A percentile compares a stretch with the other conserved stretches of the same genome.
Conservation (phyloP, 352 stramenopile species). For the Globisporangium cederbergense region DNA sequence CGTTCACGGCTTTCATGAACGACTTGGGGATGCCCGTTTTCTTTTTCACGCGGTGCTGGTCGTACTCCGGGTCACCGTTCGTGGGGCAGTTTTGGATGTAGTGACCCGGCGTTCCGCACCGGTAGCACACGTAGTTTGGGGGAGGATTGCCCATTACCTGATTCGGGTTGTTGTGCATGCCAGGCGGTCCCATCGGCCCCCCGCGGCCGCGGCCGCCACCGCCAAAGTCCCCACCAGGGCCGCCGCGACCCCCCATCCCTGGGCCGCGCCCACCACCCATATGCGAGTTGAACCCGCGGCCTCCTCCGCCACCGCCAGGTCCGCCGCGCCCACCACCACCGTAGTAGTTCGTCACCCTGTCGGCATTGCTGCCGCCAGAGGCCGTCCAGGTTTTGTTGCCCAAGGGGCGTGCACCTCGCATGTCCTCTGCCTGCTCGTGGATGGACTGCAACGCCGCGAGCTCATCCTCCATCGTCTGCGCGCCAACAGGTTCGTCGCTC, state of each 20-base stretch:
- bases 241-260: constrained; percentile 32
- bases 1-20: constrained; percentile 86
- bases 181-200: constrained; percentile 38
- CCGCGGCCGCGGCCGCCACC: constrained; percentile 23
- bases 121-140: constrained; percentile 84
- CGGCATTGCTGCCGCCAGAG: constrained; percentile 67
- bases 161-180: constrained; percentile 14
- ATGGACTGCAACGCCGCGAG: constrained; percentile 79
- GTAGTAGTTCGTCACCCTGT: constrained; percentile 80
- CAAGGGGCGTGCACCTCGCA: constrained; percentile 55
- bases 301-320: constrained; percentile 29
- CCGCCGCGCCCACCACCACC: constrained; percentile 31
- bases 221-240: constrained; percentile 39
- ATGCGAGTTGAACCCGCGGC: constrained; percentile 22
- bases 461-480: constrained; percentile 84
- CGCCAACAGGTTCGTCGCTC: constrained; percentile 26
- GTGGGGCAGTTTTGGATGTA: constrained; percentile 89
- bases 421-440: constrained; percentile 80
- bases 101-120: constrained; percentile 78
- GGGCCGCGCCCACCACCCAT: constrained; percentile 34
- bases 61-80: constrained; percentile 85
- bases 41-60: constrained; percentile 87
- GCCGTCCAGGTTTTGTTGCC: constrained; percentile 88
- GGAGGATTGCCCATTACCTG: constrained; percentile 59
- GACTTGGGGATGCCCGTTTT: constrained; percentile 87